These are phyloP conservation scores for Plasmodium coatneyi DNA, from an alignment of 169 alveolate genomes.

Conservation along the genomic window DNA sequence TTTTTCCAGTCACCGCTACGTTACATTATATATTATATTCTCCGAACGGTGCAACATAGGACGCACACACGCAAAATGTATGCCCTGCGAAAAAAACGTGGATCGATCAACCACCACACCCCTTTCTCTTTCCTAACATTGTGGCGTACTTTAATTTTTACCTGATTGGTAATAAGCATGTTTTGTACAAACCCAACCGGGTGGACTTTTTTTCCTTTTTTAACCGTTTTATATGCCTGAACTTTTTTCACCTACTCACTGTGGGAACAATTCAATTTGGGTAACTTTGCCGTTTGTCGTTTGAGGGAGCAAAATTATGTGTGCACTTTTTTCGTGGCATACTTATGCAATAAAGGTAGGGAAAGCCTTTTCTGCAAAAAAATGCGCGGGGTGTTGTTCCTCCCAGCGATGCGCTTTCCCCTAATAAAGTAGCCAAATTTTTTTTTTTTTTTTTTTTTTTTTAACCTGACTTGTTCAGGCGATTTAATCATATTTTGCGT, in stretches of 20 bases:
- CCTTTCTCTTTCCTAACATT: background rate
- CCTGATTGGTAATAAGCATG: background rate
- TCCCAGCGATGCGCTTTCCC: background rate
- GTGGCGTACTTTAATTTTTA: background rate
- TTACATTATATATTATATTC: too few relatives aligned
- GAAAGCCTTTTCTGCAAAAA: background rate
- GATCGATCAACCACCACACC: background rate
- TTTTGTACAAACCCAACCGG: background rate
- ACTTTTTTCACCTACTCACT: background rate
- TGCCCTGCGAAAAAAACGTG: background rate
- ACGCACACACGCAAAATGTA: background rate
- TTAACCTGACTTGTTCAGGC: background rate
- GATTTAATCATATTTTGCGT: background rate
- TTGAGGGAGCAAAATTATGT: background rate
- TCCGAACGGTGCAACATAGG: background rate
- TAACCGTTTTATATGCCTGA: background rate
- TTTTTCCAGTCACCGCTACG: too few relatives aligned
- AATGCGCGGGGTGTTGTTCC: background rate
- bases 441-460: background rate
- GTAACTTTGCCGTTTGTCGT: background rate
- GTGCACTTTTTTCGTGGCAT: background rate
- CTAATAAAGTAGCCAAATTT: background rate
- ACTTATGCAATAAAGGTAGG: background rate
- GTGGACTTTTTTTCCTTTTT: background rate
- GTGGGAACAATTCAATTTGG: background rate